Evolutionary conservation across 805 yeast species (phyloP), one percentile per base, ranked within the genome.

Genomic region (Zygosaccharomyces rouxii): DNA sequence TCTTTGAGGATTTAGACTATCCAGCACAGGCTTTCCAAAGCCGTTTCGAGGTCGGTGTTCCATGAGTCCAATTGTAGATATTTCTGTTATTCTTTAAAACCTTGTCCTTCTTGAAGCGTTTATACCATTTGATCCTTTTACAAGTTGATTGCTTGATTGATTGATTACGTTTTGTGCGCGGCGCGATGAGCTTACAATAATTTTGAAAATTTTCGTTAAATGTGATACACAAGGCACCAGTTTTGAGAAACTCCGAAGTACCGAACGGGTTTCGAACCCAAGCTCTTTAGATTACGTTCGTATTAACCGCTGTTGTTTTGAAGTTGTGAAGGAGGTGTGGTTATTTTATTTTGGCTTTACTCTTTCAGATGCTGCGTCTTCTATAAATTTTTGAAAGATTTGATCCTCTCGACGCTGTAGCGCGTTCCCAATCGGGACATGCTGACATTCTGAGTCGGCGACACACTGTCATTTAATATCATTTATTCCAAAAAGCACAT

Each of bases 1-100:
- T 38, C 50, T 46, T 18, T 55, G 60, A 10, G 62, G 61, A 37
- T 58, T 56, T 18, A 58, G 42, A 41, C 42, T 49, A 37, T 56
- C 51, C n/a, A 58, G 49, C 3, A 60, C 57, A 23, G 52, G 28
- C 16, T 42, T 42, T 3, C 22, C 49, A 7, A 38, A 38, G 9
- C 30, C 35, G 18, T 41, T 41, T 28, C 44, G 35, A 11, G 37
- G 3, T 26, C 44, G 13, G 22, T 29, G 26, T 11, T 41, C 44
- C 44, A 41, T 41, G 13, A 3, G 19, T 19, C 7, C n/a, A 26
- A 26, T 21, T 10, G n/a, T 11, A 9, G 10, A 7, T 9, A 2
- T n/a, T 28, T n/a, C 21, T 6, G 5, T 28, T 14, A 21, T 30
- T 26, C 9, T 19, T 5, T 25, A 14, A 9, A 11, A 13, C 4